These are phyloP conservation scores for Aspergillus pseudotamarii DNA, from an alignment of 2,329 filamentous ascomycete genomes.

Conservation along the genomic window DNA sequence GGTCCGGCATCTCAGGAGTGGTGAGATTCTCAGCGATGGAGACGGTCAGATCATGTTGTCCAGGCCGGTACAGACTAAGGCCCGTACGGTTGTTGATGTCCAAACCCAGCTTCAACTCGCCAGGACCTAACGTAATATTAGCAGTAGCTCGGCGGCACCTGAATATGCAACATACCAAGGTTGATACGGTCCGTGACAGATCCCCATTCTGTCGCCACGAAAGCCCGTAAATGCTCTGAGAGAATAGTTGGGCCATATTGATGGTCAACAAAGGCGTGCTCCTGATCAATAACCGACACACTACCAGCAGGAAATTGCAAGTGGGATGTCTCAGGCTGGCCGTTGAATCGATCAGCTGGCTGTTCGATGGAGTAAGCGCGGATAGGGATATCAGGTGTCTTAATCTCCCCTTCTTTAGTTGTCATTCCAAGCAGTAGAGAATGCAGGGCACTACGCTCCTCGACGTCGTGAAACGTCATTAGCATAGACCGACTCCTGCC, in stretches of 20 bases:
- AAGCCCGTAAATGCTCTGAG: constrained; percentile 73
- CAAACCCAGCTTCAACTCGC: constrained; percentile 70
- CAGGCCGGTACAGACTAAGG: constrained; percentile 69
- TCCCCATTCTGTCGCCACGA: constrained; percentile 75
- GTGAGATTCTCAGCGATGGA: constrained; percentile 71
- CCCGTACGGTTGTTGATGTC: constrained; percentile 64
- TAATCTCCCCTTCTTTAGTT: constrained; percentile 67
- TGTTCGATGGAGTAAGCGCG: constrained; percentile 65
- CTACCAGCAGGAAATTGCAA: constrained; percentile 41
- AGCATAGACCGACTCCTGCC: constrained; percentile 71
- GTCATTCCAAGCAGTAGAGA: constrained; percentile 72
- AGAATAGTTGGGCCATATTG: constrained; percentile 69
- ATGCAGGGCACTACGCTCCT: constrained; percentile 71
- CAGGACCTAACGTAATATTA: constrained; percentile 53
- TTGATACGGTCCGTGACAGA: constrained; percentile 84
- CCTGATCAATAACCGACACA: constrained; percentile 68
- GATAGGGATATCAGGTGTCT: constrained; percentile 70
- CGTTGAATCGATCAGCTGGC: constrained; percentile 38
- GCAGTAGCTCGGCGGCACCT: not conserved
- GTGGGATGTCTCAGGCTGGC: constrained; percentile 33
- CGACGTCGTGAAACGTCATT: constrained; percentile 73
- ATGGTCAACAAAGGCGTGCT: constrained; percentile 57
- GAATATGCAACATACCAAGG: constrained; percentile 51
- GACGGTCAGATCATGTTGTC: constrained; percentile 76
- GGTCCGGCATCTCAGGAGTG: constrained; percentile 62